Percentiles rank a stretch among this genome's conserved stretches.
These are phyloP conservation scores for Capsicum pubescens DNA, from an alignment of 257 asterid genomes.

Conservation along the genomic window DNA sequence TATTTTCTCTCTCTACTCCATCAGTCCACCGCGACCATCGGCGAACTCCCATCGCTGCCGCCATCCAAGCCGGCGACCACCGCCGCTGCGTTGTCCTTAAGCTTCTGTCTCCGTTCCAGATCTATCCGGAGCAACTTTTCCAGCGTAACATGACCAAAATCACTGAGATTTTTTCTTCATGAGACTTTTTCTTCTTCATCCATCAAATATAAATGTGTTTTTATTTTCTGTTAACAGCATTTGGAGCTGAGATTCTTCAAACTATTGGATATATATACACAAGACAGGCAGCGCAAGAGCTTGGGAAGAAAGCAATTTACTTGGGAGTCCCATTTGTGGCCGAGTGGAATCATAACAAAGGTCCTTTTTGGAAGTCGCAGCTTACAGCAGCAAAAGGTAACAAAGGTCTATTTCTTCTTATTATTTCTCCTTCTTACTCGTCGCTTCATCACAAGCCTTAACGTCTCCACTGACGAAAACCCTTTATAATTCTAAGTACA, in stretches of 20 bases:
- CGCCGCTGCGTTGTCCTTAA: too few species aligned
- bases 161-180: too few species aligned
- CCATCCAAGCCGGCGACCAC: too few species aligned
- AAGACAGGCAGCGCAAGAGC: slow-evolving; percentile 79
- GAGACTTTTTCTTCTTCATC: too few species aligned
- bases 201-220: neutral
- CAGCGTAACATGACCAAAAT: too few species aligned
- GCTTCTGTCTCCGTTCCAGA: too few species aligned
- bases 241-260: slow-evolving; percentile 71
- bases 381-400: slow-evolving; percentile 91
- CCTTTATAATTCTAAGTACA: neutral
- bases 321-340: slow-evolving; percentile 71
- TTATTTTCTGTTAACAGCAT: slow-evolving; percentile 50
- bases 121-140: too few species aligned
- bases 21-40: too few species aligned
- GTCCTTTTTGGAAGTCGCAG: slow-evolving; percentile 85
- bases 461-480: slow-evolving; percentile 24
- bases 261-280: slow-evolving; percentile 86
- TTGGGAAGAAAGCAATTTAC: slow-evolving; percentile 72
- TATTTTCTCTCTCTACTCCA: too few species aligned
- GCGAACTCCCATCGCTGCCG: too few species aligned
- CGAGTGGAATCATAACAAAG: slow-evolving; percentile 90
- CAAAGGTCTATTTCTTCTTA: neutral
- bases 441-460: slow-evolving; percentile 12
- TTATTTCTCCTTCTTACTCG: neutral